Percentiles rank a stretch among this genome's conserved stretches.
Evolutionary conservation across 352 stramenopile genomes (phyloP).

Genomic region (Peronosclerospora sorghi): DNA sequence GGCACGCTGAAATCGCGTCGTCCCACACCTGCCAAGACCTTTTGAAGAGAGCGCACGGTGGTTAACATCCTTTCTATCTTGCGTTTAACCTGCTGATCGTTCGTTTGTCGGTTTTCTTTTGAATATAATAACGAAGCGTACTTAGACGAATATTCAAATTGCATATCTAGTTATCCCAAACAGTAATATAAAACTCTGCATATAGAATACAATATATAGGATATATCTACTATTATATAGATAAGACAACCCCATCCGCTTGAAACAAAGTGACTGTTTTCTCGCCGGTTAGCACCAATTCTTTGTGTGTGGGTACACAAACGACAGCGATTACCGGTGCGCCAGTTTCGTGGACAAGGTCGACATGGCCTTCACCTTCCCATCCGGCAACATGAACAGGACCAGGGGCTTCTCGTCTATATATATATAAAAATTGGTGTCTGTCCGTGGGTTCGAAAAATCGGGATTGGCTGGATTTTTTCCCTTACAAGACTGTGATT

Average conservation of each 20-base stretch:
- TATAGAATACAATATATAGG: too few species aligned
- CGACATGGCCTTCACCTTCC: slow-evolving; percentile 88
- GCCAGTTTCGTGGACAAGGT: slow-evolving; percentile 80
- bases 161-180: too few species aligned
- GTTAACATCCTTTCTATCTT: slow-evolving; percentile 21
- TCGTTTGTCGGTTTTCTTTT: slow-evolving; percentile 3
- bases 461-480: too few species aligned
- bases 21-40: slow-evolving; percentile 27
- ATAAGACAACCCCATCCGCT: too few species aligned
- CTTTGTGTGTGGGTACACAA: slow-evolving; percentile 4
- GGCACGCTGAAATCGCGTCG: slow-evolving; percentile 47
- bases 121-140: too few species aligned
- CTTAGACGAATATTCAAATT: too few species aligned
- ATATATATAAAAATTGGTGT: too few species aligned
- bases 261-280: too few species aligned
- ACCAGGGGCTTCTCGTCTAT: slow-evolving; percentile 86
- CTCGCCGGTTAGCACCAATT: background rate
- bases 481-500: too few species aligned
- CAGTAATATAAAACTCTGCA: too few species aligned
- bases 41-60: slow-evolving; percentile 19
- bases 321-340: slow-evolving; percentile 71
- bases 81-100: slow-evolving; percentile 14
- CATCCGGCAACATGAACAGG: slow-evolving; percentile 98
- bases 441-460: too few species aligned
- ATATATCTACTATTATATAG: too few species aligned